Evolutionary conservation across 2,329 filamentous ascomycete genomes (phyloP).

Genomic region (Penicillium expansum): DNA sequence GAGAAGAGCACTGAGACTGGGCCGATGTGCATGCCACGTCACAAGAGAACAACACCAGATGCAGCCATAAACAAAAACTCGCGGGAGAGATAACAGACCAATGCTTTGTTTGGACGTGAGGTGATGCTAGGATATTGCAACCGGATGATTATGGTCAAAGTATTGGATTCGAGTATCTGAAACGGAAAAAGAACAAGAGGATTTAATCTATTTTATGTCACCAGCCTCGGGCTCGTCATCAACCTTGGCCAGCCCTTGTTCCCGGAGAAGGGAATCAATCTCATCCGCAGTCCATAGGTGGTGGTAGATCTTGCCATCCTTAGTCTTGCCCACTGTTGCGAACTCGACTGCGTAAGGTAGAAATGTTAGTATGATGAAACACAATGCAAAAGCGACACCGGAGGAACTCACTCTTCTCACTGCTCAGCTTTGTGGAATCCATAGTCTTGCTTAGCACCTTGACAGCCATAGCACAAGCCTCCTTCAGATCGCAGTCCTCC

Average conservation of each 20-base stretch:
- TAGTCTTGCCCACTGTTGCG: constrained; percentile 93
- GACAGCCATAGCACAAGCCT: constrained; percentile 94
- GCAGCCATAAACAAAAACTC: constrained; percentile 20
- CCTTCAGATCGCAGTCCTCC: constrained; percentile 93
- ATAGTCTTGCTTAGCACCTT: constrained; percentile 99
- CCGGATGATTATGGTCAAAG: constrained; percentile 18
- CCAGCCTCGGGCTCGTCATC: constrained; percentile 63
- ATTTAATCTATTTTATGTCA: constrained; percentile 41
- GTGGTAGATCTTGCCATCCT: constrained; percentile 96
- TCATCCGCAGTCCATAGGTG: constrained; percentile 96
- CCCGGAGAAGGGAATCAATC: constrained; percentile 88
- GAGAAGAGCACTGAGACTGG: constrained; percentile 23
- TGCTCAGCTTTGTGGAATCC: constrained; percentile 98
- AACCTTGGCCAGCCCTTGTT: constrained; percentile 90
- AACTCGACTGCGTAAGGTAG: constrained; percentile 71
- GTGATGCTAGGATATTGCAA: constrained; percentile 12
- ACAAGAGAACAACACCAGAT: constrained; percentile 27
- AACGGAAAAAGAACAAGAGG: constrained; percentile 21
- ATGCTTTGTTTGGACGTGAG: neutral
- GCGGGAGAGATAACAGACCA: neutral
- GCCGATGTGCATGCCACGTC: constrained; percentile 35
- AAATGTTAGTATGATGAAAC: constrained; percentile 16
- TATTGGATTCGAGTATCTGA: constrained; percentile 32
- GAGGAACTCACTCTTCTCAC: constrained; percentile 83
- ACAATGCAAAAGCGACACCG: neutral